These are phyloP conservation scores for Naganishia liquefaciens DNA, from an alignment of 1,284 basidiomycete genomes.

Conservation along the genomic window DNA sequence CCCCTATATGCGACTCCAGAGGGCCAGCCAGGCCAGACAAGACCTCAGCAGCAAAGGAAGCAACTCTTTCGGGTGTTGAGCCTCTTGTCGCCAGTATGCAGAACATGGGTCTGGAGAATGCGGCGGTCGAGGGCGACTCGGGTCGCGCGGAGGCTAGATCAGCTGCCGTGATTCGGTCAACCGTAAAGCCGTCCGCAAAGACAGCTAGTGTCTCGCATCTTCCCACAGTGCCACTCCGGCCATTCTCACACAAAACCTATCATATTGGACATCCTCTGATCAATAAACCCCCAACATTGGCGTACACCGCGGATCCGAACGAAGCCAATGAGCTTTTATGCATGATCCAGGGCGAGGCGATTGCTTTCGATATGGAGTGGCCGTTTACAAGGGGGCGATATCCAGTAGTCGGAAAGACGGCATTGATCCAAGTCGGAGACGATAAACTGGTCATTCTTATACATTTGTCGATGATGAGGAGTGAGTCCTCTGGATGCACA, in stretches of 20 bases:
- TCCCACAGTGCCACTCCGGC: neutral
- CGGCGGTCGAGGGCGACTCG: neutral
- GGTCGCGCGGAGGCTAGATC: neutral
- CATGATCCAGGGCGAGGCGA: slow-evolving; percentile 41
- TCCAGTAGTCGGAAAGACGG: slow-evolving; percentile 44
- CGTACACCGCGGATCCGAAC: slow-evolving; percentile 41
- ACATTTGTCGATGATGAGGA: slow-evolving; percentile 45
- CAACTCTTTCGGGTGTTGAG: neutral
- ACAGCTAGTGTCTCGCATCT: neutral
- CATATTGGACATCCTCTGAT: slow-evolving; percentile 6
- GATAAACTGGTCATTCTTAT: slow-evolving; percentile 48
- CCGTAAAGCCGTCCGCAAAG: neutral
- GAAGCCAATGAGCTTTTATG: slow-evolving; percentile 45
- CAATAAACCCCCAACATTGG: slow-evolving; percentile 36
- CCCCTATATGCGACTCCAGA: neutral
- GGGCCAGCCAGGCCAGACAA: neutral
- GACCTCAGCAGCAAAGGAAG: neutral
- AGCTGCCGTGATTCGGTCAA: neutral
- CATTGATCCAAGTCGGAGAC: slow-evolving; percentile 52
- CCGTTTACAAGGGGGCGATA: slow-evolving; percentile 38
- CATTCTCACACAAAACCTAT: slow-evolving; percentile 20
- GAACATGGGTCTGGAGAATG: neutral
- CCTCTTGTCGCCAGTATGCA: slow-evolving; percentile 7
- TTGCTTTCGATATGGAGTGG: slow-evolving; percentile 52
- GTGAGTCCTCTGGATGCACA: slow-evolving; percentile 35